Conservation (phyloP, 331 rosid genomes). For the Rosa hybrid region DNA sequence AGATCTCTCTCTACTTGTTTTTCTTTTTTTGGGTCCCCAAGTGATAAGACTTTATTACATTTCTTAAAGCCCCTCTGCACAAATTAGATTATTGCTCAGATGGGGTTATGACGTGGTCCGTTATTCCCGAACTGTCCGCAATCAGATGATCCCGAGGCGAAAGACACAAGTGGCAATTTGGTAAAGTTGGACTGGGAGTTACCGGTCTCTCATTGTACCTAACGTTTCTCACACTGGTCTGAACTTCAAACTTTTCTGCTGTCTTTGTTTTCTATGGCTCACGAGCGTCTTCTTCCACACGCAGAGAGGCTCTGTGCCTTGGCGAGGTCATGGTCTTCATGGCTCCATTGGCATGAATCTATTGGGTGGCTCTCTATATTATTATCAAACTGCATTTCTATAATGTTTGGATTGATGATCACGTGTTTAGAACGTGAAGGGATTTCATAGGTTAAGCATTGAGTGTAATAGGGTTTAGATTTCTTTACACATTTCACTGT, state of each 20-base stretch:
- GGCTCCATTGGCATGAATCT: constrained; percentile 4
- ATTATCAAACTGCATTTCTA: neutral
- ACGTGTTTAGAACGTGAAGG: constrained; percentile 1
- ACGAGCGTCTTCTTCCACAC: neutral
- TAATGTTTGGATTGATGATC: neutral
- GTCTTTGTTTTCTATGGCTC: neutral
- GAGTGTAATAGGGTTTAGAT: neutral
- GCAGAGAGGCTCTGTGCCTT: neutral
- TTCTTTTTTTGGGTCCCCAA: neutral
- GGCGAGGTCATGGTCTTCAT: neutral
- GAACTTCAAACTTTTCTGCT: neutral
- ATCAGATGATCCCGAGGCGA: neutral
- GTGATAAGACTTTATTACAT: neutral
- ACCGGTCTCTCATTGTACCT: neutral
- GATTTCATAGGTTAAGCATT: neutral
- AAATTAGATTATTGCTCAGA: too few relatives aligned
- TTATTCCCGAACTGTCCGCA: neutral
- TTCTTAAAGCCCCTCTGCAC: neutral
- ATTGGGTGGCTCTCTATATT: neutral
- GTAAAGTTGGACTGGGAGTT: neutral
- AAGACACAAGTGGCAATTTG: neutral
- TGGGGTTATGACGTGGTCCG: neutral
- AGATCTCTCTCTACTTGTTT: constrained; percentile 7
- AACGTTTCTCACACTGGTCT: neutral
- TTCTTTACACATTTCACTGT: neutral